Conservation (phyloP, 371 early-diverging fungal genomes). For the Rhizopus stolonifer region DNA sequence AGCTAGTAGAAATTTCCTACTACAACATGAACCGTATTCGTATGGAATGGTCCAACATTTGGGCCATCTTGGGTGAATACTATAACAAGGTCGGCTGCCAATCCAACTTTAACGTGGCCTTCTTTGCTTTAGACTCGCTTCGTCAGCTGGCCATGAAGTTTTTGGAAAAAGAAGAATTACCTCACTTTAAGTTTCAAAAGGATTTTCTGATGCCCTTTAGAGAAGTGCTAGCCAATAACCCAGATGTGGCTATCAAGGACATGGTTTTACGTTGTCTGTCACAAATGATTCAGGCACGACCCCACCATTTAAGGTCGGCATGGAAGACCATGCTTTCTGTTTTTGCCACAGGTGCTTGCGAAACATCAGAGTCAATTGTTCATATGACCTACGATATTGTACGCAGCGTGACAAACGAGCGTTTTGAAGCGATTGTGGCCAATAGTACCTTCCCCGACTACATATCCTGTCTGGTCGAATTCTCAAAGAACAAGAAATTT, state of each 20-base stretch:
- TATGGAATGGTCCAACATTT: constrained; percentile 94
- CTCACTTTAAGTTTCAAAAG: constrained; percentile 95
- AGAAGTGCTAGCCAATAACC: constrained; percentile 75
- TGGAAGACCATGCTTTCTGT: constrained; percentile 91
- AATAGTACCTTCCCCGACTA: constrained; percentile 77
- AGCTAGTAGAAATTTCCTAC: constrained; percentile 92
- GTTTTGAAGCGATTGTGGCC: constrained; percentile 66
- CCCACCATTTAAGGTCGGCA: constrained; percentile 79
- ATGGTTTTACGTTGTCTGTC: constrained; percentile 88
- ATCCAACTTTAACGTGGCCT: constrained; percentile 80
- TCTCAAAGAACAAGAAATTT: constrained; percentile 59
- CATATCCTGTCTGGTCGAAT: constrained; percentile 79
- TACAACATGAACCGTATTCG: constrained; percentile 98
- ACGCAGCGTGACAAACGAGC: constrained; percentile 62
- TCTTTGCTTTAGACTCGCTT: constrained; percentile 91
- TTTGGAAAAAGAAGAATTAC: constrained; percentile 90
- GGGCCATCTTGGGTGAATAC: constrained; percentile 90
- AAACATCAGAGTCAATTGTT: constrained; percentile 66
- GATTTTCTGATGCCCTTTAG: constrained; percentile 93
- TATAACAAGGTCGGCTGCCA: constrained; percentile 92
- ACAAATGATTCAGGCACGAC: constrained; percentile 83
- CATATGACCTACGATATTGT: constrained; percentile 69
- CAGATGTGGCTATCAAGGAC: constrained; percentile 83
- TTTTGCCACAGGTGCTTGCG: constrained; percentile 76
- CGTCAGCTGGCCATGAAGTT: constrained; percentile 94